Evolutionary conservation across 1,284 basidiomycete species (phyloP).

Genomic region (Sporisorium scitamineum): DNA sequence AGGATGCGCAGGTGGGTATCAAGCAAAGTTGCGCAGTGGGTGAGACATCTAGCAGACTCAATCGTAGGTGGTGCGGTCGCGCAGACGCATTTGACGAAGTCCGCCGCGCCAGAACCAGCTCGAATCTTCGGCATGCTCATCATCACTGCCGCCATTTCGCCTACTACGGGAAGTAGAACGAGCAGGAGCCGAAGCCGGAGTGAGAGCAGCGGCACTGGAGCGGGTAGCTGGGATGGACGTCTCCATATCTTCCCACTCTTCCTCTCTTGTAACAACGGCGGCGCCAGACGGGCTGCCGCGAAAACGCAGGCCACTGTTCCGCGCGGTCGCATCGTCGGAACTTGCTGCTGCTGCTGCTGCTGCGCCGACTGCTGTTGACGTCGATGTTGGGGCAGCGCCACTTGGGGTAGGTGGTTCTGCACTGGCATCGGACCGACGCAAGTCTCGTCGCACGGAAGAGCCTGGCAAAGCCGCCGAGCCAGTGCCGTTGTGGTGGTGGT

Average conservation of each 20-base stretch:
- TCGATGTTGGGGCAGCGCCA: not conserved
- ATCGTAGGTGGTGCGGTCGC: constrained; percentile 57
- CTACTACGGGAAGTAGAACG: constrained; percentile 12
- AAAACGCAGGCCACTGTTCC: not conserved
- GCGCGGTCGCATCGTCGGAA: not conserved
- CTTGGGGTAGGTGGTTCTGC: constrained; percentile 6
- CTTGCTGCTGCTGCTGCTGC: not conserved
- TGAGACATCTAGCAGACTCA: constrained; percentile 10
- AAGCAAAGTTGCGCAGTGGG: not conserved
- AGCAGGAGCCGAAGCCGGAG: not conserved
- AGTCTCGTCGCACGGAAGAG: constrained; percentile 2
- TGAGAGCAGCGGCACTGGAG: no score
- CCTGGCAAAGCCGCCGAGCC: constrained; percentile 8
- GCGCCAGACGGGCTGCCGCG: not conserved
- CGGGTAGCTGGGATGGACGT: not conserved
- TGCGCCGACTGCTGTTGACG: not conserved
- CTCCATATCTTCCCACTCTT: constrained; percentile 41
- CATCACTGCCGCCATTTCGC: constrained; percentile 34
- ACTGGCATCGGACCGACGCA: constrained; percentile 3
- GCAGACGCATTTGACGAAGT: constrained; percentile 48
- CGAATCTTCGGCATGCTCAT: constrained; percentile 29
- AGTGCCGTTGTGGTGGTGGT: constrained; percentile 2
- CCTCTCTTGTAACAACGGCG: constrained; percentile 12
- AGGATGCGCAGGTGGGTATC: no score
- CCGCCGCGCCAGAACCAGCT: constrained; percentile 64